Conservation (phyloP, 1,284 basidiomycete species). For the Leccinum pallidistipes region DNA sequence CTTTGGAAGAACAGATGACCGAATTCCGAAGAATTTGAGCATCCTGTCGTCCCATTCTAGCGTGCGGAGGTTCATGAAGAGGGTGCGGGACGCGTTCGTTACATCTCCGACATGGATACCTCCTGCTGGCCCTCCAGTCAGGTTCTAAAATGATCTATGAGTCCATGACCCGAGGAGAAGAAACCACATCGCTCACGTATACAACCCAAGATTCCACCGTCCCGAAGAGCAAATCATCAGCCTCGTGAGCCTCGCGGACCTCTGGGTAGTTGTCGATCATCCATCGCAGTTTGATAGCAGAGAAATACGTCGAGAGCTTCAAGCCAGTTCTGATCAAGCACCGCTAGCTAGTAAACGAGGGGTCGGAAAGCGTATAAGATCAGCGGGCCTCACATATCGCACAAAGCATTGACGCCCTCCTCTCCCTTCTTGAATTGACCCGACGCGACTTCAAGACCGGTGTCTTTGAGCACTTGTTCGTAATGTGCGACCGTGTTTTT, state of each 20-base stretch:
- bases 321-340: constrained; percentile 70
- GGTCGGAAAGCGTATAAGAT: not conserved
- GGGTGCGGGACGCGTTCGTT: constrained; percentile 96
- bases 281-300: constrained; percentile 95
- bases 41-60: constrained; percentile 85
- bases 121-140: constrained; percentile 70
- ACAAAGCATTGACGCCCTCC: constrained; percentile 66
- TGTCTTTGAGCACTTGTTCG: constrained; percentile 68
- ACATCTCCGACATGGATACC: constrained; percentile 91
- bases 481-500: constrained; percentile 80
- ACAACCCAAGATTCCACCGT: constrained; percentile 97
- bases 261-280: constrained; percentile 90
- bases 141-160: constrained; percentile 53
- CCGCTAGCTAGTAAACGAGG: not conserved
- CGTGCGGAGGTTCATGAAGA: constrained; percentile 84
- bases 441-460: constrained; percentile 74
- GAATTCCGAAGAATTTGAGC: constrained; percentile 87
- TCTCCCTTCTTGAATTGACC: constrained; percentile 69
- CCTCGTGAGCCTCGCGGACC: constrained; percentile 79
- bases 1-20: constrained; percentile 77
- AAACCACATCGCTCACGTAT: constrained; percentile 60
- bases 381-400: constrained; percentile 54
- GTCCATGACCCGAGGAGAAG: constrained; percentile 8
- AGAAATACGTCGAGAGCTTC: constrained; percentile 96
- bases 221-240: constrained; percentile 86